phyloP scores from a whole-genome alignment of 225 moss, liverwort and hornwort species.

The Neckera pumila region DNA sequence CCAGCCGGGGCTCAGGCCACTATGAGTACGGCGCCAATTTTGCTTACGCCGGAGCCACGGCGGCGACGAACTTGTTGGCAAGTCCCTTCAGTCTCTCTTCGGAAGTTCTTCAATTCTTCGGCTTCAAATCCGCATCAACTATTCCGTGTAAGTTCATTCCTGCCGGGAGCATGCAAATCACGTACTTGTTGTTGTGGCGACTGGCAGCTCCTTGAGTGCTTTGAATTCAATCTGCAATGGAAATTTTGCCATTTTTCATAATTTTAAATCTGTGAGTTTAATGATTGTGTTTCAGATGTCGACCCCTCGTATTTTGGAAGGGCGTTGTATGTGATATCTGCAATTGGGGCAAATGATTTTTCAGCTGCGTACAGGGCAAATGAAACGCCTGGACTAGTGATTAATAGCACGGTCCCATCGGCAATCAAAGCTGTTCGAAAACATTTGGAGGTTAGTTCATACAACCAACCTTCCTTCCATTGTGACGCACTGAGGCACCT shows the following conservation, averaged over 20 bases:
- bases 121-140: not conserved
- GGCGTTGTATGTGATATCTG: slow-evolving; percentile 5
- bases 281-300: not conserved
- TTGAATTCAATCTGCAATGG: not conserved
- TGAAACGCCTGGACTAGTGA: not conserved
- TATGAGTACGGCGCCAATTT: slow-evolving; percentile 19
- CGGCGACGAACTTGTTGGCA: not conserved
- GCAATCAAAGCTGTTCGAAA: not conserved
- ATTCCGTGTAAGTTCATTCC: not conserved
- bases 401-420: not conserved
- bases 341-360: slow-evolving; percentile 24
- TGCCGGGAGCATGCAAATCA: not conserved
- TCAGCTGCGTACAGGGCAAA: not conserved
- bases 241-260: not conserved
- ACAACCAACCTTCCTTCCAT: not conserved
- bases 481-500: not conserved
- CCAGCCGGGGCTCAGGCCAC: not conserved
- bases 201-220: not conserved
- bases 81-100: not conserved
- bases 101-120: slow-evolving; percentile 1
- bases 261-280: not conserved
- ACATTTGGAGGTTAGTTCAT: slow-evolving; percentile 1
- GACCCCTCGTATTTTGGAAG: not conserved
- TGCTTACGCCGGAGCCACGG: slow-evolving; percentile 15
- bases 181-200: not conserved